Conservation (phyloP, 2,329 filamentous ascomycete genomes). For the Knoxdaviesia capensis region DNA sequence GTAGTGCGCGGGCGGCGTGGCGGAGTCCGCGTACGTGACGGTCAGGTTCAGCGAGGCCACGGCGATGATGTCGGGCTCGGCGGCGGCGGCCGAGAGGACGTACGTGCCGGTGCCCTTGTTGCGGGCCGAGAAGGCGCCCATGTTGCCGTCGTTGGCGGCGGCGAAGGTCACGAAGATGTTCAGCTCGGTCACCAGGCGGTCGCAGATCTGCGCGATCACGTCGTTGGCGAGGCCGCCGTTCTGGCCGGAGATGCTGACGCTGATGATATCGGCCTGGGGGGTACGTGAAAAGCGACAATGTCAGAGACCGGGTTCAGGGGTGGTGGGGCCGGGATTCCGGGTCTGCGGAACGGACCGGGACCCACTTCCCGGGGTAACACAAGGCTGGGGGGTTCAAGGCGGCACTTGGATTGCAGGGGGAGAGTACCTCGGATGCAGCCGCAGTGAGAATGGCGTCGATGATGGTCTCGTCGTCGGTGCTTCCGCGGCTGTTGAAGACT, state of each 20-base stretch:
- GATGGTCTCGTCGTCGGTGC: constrained; percentile 23
- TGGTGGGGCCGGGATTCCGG: too few relatives aligned
- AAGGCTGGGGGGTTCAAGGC: too few relatives aligned
- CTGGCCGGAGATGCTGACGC: constrained; percentile 16
- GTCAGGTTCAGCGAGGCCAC: not conserved
- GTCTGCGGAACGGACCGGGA: too few relatives aligned
- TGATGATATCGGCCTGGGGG: constrained; percentile 17
- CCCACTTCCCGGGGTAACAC: too few relatives aligned
- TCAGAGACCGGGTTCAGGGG: constrained; percentile 1
- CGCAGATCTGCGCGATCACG: constrained; percentile 19
- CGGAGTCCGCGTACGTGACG: not conserved
- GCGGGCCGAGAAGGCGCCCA: constrained; percentile 24
- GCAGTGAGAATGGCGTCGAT: constrained; percentile 15
- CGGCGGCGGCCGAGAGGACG: constrained; percentile 22
- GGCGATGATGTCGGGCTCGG: constrained; percentile 5
- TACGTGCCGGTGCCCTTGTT: constrained; percentile 18
- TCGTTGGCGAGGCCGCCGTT: constrained; percentile 17
- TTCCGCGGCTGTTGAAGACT: constrained; percentile 6
- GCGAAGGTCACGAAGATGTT: constrained; percentile 29
- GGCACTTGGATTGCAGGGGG: too few relatives aligned
- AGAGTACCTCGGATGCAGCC: constrained; percentile 7
- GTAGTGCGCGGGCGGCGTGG: constrained; percentile 4
- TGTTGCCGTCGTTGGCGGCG: constrained; percentile 27
- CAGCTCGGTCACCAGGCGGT: constrained; percentile 16
- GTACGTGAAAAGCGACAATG: not conserved